Base-by-base conservation (phyloP, 2,329 filamentous ascomycete species). In the Aspergillus alliaceus region DNA sequence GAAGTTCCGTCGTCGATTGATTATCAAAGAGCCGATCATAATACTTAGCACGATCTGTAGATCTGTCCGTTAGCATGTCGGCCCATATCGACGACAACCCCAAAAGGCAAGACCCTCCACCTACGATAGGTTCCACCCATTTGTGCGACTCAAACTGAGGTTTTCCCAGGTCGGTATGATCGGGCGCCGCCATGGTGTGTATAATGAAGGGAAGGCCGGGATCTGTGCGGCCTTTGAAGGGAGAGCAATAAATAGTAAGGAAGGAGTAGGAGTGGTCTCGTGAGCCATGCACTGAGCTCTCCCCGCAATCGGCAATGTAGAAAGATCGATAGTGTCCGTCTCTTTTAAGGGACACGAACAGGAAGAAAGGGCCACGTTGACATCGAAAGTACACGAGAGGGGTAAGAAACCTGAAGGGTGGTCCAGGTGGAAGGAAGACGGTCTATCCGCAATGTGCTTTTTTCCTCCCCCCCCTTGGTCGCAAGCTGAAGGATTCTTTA, bases 31-130 rank as follows among this genome's bases (percentile, higher is more conserved):
- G 24, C 72, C 72, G 60, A 81, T 71, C 55, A 82, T 76, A 53
- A 83, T 82, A 37, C 69, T 73, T n/a, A 79, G 71, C 11, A 83
- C 80, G 60, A 82, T 80, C 79, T 81, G 53, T 25, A 34, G 29
- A 54, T 29, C 25, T n/a, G n/a, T 29, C 37, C 24, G 34, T 52
- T 20, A 51, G 32, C 6, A n/a, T 8, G 3, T 35, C 6, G 24
- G n/a, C n/a, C n/a, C n/a, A n/a, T n/a, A n/a, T 29, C 9, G 24
- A n/a, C 12, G 20, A n/a, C n/a, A 40, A 29, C 15, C 6, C 24
- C 12, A 14, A 37, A n/a, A 35, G 12, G 18, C 31, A 47, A n/a
- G 35, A 29, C 24, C 9, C 5, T 46, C 42, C 20, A 65, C 71
- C 49, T 61, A 74, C 71, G 56, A 74, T 66, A 8, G 71, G 72